A percentile compares a stretch with the other conserved stretches of the same genome.
Conservation (phyloP, 2,329 filamentous ascomycete species). For the Knufia petricola region DNA sequence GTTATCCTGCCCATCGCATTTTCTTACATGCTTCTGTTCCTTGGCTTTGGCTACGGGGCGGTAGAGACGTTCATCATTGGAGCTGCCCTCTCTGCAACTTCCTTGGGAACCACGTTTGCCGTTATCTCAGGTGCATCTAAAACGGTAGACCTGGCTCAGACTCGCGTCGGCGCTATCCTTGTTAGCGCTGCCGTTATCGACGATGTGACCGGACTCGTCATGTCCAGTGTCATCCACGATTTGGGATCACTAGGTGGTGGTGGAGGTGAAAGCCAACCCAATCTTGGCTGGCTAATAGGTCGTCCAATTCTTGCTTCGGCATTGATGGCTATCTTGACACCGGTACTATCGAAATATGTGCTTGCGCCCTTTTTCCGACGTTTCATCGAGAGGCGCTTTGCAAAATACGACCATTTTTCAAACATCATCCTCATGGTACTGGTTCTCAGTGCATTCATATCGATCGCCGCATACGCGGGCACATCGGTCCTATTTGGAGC, state of each 20-base stretch:
- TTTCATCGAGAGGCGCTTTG: slow-evolving; percentile 28
- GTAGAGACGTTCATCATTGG: slow-evolving; percentile 13
- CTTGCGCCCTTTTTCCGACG: slow-evolving; percentile 30
- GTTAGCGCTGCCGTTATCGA: slow-evolving; percentile 40
- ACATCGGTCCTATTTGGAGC: slow-evolving; percentile 33
- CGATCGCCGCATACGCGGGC: slow-evolving; percentile 25
- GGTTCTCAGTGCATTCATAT: slow-evolving; percentile 26
- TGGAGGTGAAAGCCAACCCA: slow-evolving; percentile 18
- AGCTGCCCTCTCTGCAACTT: slow-evolving; percentile 23
- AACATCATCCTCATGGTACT: slow-evolving; percentile 27
- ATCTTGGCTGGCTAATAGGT: slow-evolving; percentile 23
- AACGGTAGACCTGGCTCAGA: slow-evolving; percentile 34
- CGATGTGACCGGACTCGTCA: slow-evolving; percentile 38
- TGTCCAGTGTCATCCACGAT: slow-evolving; percentile 28
- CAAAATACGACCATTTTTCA: slow-evolving; percentile 11
- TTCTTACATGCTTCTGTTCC: slow-evolving; percentile 35
- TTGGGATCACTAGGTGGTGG: slow-evolving; percentile 19
- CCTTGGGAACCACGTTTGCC: slow-evolving; percentile 29
- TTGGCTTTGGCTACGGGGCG: slow-evolving; percentile 33
- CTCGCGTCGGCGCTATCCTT: slow-evolving; percentile 36
- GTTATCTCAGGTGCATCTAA: slow-evolving; percentile 25
- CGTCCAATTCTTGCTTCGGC: slow-evolving; percentile 31
- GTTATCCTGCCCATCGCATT: slow-evolving; percentile 40
- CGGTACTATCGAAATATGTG: slow-evolving; percentile 26
- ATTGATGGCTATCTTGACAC: slow-evolving; percentile 1